Base-by-base conservation (phyloP, 805 yeast species). In the Pichia cephalocereana region DNA sequence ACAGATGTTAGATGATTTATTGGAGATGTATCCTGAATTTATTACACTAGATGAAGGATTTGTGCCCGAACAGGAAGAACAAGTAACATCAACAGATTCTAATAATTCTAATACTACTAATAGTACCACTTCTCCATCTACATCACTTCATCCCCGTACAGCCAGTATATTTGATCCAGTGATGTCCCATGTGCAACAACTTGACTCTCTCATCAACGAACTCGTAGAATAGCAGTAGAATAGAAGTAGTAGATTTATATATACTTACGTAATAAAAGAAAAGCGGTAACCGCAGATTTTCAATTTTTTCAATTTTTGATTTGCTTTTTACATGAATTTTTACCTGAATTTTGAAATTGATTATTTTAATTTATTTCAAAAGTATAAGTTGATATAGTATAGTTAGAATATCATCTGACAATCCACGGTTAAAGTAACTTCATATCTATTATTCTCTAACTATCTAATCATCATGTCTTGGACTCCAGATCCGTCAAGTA, bases 401-500 rank as follows among this genome's bases (percentile, higher is more conserved):
- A 23, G 26, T 23, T 23, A 1, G 26, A 4, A 4, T 4, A 5
- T 23, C 26, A 4, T 23, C 26, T 23, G 26, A 23, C 26, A 6
- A 4, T 23, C 26, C 3, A 5, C 6, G 26, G 26, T 23, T 23
- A 1, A 12, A 12, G 8, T 38, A 7, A 6, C 40, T 11, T 23
- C 32, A 1, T 6, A 30, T 30, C 10, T 11, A 30, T 12, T 30
- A 17, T 34, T 14, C 12, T 23, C 26, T 10, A 32, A 17, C 17
- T n/a, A 23, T n/a, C 23, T 19, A 7, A 12, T n/a, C 7, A 17
- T 11, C 38, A 71, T 69, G 74, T 62, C 77, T 44, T 56, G 96
- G 96, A 59, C 69, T 8, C 87, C 96, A 6, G 81, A 83, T 58
- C 69, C 73, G 5, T 70, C 71, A 38, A 76, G 83, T 30, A 63